Evolutionary conservation across 768 basidiomycete species (phyloP).

Genomic region (Udeniomyces megalosporus): DNA sequence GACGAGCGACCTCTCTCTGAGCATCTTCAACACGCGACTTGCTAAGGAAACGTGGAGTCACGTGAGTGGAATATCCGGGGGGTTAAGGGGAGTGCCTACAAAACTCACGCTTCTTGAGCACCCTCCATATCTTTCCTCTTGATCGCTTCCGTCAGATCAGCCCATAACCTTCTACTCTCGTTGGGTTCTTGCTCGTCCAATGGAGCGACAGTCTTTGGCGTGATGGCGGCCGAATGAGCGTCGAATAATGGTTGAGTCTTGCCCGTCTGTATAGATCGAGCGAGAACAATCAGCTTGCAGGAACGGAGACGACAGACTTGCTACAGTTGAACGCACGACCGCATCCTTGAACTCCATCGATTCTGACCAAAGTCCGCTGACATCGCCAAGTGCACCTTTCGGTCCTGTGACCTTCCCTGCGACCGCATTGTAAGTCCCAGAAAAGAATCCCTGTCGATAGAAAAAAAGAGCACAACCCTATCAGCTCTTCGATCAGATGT

Average conservation of each 20-base stretch:
- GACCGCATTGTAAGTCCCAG: constrained; percentile 85
- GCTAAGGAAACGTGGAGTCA: too few relatives aligned
- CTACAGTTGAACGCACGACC: constrained; percentile 36
- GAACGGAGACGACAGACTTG: background rate
- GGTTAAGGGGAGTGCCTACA: too few relatives aligned
- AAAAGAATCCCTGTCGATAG: constrained; percentile 68
- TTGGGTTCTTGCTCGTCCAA: constrained; percentile 76
- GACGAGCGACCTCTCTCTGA: constrained; percentile 61
- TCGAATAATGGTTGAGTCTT: constrained; percentile 70
- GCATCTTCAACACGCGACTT: constrained; percentile 79
- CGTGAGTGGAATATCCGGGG: too few relatives aligned
- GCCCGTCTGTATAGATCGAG: constrained; percentile 36
- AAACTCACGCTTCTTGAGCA: constrained; percentile 51
- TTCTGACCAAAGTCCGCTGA: constrained; percentile 80
- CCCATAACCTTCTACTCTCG: constrained; percentile 75
- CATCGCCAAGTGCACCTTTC: constrained; percentile 54
- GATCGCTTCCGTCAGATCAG: constrained; percentile 69
- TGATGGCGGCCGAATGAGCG: constrained; percentile 50
- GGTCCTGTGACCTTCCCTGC: constrained; percentile 58
- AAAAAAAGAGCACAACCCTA: background rate
- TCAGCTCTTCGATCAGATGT: background rate
- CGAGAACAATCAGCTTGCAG: background rate
- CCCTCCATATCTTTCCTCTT: constrained; percentile 77
- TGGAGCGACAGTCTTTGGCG: constrained; percentile 67
- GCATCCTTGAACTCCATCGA: constrained; percentile 65